Evolutionary conservation across 805 yeast species (phyloP), one percentile per base, ranked within the genome.

Genomic region (Ogataea ganodermae): DNA sequence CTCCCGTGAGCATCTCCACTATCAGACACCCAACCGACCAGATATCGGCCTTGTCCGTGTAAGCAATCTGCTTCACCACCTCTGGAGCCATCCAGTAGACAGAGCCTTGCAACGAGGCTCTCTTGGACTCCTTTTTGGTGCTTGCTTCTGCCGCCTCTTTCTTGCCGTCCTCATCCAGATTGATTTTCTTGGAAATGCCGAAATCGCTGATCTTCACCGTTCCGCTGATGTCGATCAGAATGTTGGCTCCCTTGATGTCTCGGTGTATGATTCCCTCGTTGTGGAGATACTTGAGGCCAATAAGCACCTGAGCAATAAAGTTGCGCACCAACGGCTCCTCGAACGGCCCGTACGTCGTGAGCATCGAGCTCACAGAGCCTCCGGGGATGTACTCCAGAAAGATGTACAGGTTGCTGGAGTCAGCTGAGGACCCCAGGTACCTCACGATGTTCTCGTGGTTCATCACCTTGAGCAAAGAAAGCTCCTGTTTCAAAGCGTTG

Each of bases 51-150:
- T 89, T 89, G 31, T 86, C 83, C 1, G 98, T 92, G 44, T 92
- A 88, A 0, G 90, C 88, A 1, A 88, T 84, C 61, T 91, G 97
- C 59, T 90, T 89, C 14, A 94, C 98, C 7, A 94, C 98, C 64
- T 94, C 99, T 0, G 99, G 99, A 0, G 99, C 98, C 99, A 94
- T 94, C 98, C 99, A 94, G 62, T 85, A 94, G 0, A 92, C 90
- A 0, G 96, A 89, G 0, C 99, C 99, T 67, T 92, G 97, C 44
- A 89, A 69, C 0, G 96, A 89, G 1, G 88, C 91, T 36, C 97
- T 78, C 53, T 79, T 80, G 36, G 67, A 66, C 18, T 46, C 35
- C 67, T 67, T 73, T 70, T 59, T 75, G 50, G 58, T 74, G 75
- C 40, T 75, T 70, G 27, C 86, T 1, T 16, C 48, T 5, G 26